Evolutionary conservation across 495 filamentous ascomycete genomes (phyloP).

Genomic region (Hyphodiscus hymeniophilus): DNA sequence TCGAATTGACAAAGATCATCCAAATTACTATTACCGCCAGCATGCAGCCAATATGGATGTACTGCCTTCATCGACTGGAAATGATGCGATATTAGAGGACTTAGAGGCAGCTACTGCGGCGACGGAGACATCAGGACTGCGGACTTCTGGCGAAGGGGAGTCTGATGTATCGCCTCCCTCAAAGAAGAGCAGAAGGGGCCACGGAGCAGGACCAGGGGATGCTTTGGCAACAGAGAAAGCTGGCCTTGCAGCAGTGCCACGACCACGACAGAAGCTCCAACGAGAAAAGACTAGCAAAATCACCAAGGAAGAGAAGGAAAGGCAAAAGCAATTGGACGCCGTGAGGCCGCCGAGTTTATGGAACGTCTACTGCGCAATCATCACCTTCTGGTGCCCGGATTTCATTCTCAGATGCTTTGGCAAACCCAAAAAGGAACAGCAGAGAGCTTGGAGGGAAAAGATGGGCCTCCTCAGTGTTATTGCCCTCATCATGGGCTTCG

Average conservation of each 20-base stretch:
- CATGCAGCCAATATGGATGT: constrained; percentile 86
- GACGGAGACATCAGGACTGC: constrained; percentile 18
- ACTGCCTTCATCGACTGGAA: constrained; percentile 80
- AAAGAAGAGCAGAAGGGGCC: constrained; percentile 30
- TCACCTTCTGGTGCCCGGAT: constrained; percentile 94
- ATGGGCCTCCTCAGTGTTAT: constrained; percentile 96
- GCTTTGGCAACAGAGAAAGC: constrained; percentile 15
- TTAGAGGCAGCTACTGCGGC: constrained; percentile 32
- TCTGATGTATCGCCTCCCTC: constrained; percentile 36
- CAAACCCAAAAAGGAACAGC: constrained; percentile 79
- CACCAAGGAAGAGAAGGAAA: constrained; percentile 51
- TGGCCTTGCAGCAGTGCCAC: neutral
- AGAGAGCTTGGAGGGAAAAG: constrained; percentile 96
- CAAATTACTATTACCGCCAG: constrained; percentile 89
- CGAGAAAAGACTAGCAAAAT: constrained; percentile 34
- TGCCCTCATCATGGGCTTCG: constrained; percentile 73
- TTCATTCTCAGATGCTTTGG: constrained; percentile 77
- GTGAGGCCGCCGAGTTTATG: constrained; percentile 80
- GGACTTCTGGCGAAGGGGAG: constrained; percentile 20
- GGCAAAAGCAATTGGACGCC: constrained; percentile 49
- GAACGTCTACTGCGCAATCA: constrained; percentile 86
- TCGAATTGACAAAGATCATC: constrained; percentile 72
- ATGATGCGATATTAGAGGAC: constrained; percentile 77
- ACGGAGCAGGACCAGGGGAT: constrained; percentile 23
- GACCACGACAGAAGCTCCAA: constrained; percentile 31